phyloP scores from a whole-genome alignment of 306 rosid species.

The Geum urbanum region DNA sequence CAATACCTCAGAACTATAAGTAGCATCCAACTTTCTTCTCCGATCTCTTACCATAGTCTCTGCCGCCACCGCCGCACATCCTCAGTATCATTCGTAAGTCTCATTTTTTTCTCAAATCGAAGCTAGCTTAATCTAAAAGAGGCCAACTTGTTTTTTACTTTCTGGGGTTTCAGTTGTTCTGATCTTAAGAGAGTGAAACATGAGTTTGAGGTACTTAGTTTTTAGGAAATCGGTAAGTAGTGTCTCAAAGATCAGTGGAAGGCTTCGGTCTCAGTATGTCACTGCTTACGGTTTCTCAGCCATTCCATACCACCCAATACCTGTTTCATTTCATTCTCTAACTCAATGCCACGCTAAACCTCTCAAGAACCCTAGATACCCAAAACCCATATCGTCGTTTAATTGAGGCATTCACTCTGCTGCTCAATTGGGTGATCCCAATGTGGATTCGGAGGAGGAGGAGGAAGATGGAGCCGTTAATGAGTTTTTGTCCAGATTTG shows the following conservation, averaged over 20 bases:
- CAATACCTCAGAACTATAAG: no score
- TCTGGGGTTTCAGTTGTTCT: background rate
- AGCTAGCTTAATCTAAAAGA: no score
- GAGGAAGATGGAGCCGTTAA: slow-evolving; percentile 42
- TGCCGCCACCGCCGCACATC: background rate
- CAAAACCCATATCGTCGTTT: slow-evolving; percentile 7
- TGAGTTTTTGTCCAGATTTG: slow-evolving; percentile 77
- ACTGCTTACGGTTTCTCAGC: slow-evolving; percentile 4
- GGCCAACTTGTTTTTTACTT: no score
- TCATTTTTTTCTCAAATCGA: background rate
- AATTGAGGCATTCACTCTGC: slow-evolving; percentile 34
- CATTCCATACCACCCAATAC: slow-evolving; percentile 13
- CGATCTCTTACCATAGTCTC: no score
- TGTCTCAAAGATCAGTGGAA: slow-evolving; percentile 31
- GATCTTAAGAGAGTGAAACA: slow-evolving; percentile 8
- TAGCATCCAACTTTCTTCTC: no score
- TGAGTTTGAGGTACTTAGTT: slow-evolving; percentile 47
- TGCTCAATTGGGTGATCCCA: slow-evolving; percentile 15
- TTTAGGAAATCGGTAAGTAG: slow-evolving; percentile 33
- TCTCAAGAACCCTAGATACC: slow-evolving; percentile 12
- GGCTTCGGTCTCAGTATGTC: slow-evolving; percentile 3
- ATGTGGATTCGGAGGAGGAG: slow-evolving; percentile 19
- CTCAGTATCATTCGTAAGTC: background rate
- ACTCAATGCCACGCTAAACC: slow-evolving; percentile 5
- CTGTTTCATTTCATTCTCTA: slow-evolving; percentile 16